Evolutionary conservation across 2,329 filamentous ascomycete genomes (phyloP), one percentile per base, ranked within the genome.

Genomic region (Mariannaea elegans): DNA sequence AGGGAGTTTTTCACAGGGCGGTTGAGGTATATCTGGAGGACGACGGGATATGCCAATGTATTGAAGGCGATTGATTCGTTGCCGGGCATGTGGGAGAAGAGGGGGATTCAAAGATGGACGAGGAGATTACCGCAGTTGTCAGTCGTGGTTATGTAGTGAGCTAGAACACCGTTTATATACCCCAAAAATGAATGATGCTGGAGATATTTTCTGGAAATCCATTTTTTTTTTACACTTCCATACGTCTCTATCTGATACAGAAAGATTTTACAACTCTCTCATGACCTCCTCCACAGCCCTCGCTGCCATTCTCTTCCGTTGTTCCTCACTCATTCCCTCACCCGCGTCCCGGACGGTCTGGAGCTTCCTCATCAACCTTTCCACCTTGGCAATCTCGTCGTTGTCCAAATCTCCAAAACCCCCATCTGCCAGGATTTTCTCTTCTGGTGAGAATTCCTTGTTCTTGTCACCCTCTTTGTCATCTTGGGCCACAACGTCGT

Each of bases 271-370:
- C 27, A 87, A 62, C 46, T 87, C 83, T 67, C 81, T 84, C 87
- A 90, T 89, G 29, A 90, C 84, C 67, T 90, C 87, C 12, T 79
- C 81, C 3, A 90, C 86, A 0, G 87, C 87, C 66, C 83, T 83
- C 19, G 84, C 84, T 3, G 87, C 87, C 75, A 89, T 80, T 61
- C 80, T 81, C 72, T 81, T 85, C 65, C 86, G 80, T 75, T 90
- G 85, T 23, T 84, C 83, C 69, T 87, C 84, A 1, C 85, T 80
- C 72, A 90, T 71, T 8, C 84, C 85, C 12, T 84, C 82, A 27
- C 82, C 86, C 63, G 86, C 81, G 53, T 90, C 87, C 69, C 81
- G 76, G 8, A 85, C 85, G 2, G 86, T 86, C 73, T 87, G 85
- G 61, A 91, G 76, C 73, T 85, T 88, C 48, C 80, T 76, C 85